Base-by-base conservation (phyloP, 2,329 filamentous ascomycete genomes). In the Chrysoporthe cubensis region DNA sequence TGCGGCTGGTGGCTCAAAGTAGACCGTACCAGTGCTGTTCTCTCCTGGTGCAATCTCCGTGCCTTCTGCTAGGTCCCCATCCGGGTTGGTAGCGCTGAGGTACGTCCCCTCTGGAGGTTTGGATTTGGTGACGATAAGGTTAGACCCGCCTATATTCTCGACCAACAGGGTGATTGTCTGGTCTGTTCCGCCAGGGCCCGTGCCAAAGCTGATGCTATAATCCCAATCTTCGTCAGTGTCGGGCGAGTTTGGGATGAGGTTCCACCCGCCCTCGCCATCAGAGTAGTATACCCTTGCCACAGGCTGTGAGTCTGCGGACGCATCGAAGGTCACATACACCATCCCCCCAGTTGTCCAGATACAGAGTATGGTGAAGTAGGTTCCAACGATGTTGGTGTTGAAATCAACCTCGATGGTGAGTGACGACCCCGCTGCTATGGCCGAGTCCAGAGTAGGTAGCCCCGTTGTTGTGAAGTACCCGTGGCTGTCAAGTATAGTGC, bases 321-420 rank as follows among this genome's bases (percentile, higher is more conserved):
- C 79, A 7, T 75, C 75, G 9, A 81, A 71, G 16, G 78, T 71
- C 26, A 79, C 71, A 32, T 75, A 71, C 11, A 74, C 72, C 21
- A 72, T 69, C 1, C 79, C 79, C 32, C 78, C 79, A 42, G 76
- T 76, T 13, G 75, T 77, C 73, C 76, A 80, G 57, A 80, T 74
- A 44, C 77, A 73, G 7, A 81, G 72, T 58, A 77, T 74, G 1
- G 75, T 75, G 3, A 74, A 72, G 66, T 78, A 80, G 2, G 73
- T 74, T 1, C 79, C 80, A 7, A 74, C 71, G 0, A 71, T 66
- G 18, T 73, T 72, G 0, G 76, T 72, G 37, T 75, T 75, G 71
- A 81, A 82, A 6, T 74, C 75, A 50, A 79, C 70, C 4, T 75
- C 74, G 44, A 80, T 71, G 7, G 75, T 72, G 16, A 78, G 60